These are phyloP conservation scores for Allium cepa DNA, from an alignment of 106 monocot species.

Conservation along the genomic window DNA sequence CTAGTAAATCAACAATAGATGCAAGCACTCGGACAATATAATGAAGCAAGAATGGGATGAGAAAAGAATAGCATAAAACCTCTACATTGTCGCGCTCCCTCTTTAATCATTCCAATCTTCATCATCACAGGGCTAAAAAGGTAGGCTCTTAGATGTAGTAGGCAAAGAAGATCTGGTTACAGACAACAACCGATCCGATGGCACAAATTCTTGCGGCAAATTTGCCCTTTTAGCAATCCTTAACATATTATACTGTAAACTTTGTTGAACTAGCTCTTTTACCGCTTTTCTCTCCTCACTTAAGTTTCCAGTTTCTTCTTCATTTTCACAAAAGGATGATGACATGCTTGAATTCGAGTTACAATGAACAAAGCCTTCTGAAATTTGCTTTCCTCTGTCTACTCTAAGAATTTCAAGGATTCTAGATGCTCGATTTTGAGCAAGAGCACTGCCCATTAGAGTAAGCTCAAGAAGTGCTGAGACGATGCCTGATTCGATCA, in stretches of 20 bases:
- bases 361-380: slow-evolving; percentile 16
- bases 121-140: slow-evolving; percentile 18
- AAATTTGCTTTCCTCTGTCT: slow-evolving; percentile 55
- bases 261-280: slow-evolving; percentile 66
- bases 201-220: slow-evolving; percentile 43
- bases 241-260: slow-evolving; percentile 65
- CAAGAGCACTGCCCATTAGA: slow-evolving; percentile 65
- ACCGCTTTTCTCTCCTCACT: slow-evolving; percentile 66
- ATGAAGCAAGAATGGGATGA: slow-evolving; percentile 13
- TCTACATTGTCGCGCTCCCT: neutral
- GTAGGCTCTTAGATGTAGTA: slow-evolving; percentile 82
- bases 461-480: slow-evolving; percentile 70
- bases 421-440: slow-evolving; percentile 77
- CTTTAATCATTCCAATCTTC: neutral
- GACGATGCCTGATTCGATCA: slow-evolving; percentile 58
- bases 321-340: neutral
- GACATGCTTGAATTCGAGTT: neutral
- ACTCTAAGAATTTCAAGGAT: slow-evolving; percentile 48
- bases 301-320: slow-evolving; percentile 13
- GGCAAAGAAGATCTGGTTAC: slow-evolving; percentile 17
- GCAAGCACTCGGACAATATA: neutral
- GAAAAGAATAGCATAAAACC: slow-evolving; percentile 8
- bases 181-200: slow-evolving; percentile 28
- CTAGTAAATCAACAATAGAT: too few species aligned
- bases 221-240: slow-evolving; percentile 65